phyloP scores from a whole-genome alignment of 371 early-diverging fungal species.

The Entomophthora muscae region DNA sequence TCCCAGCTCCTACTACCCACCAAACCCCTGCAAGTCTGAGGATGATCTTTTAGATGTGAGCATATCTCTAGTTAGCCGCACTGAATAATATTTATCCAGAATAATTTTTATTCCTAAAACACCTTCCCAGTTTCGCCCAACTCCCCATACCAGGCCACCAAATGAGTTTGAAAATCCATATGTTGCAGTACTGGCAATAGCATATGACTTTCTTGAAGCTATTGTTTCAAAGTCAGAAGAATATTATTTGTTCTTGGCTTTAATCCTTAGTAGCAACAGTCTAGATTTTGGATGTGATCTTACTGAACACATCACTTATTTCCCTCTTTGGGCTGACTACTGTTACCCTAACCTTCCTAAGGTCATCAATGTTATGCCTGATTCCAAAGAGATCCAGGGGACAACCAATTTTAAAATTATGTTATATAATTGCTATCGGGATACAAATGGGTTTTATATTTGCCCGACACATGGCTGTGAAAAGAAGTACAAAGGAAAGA shows the following conservation, averaged over 20 bases:
- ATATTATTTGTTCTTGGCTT: background rate
- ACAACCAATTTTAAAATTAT: too few species aligned
- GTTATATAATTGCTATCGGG: constrained; percentile 7
- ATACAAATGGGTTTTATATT: background rate
- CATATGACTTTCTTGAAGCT: background rate
- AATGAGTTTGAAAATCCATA: background rate
- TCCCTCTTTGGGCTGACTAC: background rate
- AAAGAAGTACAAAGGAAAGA: background rate
- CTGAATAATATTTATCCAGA: background rate
- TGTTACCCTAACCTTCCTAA: background rate
- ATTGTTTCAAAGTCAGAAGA: background rate
- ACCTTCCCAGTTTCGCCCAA: background rate
- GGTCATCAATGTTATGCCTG: background rate
- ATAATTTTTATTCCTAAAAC: background rate
- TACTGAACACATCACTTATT: background rate
- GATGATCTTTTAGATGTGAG: background rate
- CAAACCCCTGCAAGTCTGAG: background rate
- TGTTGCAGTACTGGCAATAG: background rate
- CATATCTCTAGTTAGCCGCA: background rate
- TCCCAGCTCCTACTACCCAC: background rate
- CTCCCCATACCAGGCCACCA: background rate
- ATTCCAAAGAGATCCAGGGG: background rate
- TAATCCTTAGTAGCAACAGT: background rate
- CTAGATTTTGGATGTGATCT: background rate
- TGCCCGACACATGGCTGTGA: background rate